Evolutionary conservation across 2,329 filamentous ascomycete species (phyloP).

Genomic region (Cucurbitaria berberidis): DNA sequence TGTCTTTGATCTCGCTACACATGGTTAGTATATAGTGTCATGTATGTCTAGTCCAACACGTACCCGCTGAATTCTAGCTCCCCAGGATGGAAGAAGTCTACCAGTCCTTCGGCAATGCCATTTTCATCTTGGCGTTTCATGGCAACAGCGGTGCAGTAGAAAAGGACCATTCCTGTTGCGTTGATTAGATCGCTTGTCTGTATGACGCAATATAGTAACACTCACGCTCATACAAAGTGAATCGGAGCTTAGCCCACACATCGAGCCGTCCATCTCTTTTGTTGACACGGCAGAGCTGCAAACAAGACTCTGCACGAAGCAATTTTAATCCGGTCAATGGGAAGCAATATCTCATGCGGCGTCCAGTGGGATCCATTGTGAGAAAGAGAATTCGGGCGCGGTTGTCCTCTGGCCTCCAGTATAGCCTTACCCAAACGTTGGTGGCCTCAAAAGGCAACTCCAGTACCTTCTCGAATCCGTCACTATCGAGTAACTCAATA

Average conservation of each 20-base stretch:
- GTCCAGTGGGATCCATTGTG: slow-evolving; percentile 48
- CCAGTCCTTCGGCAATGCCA: slow-evolving; percentile 48
- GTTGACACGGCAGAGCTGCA: slow-evolving; percentile 51
- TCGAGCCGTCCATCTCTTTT: slow-evolving; percentile 51
- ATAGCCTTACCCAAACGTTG: slow-evolving; percentile 57
- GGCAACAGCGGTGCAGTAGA: slow-evolving; percentile 63
- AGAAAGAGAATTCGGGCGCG: slow-evolving; percentile 62
- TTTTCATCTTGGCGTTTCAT: slow-evolving; percentile 63
- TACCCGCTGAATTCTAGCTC: slow-evolving; percentile 59
- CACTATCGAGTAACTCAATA: slow-evolving; percentile 43
- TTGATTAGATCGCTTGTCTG: slow-evolving; percentile 14
- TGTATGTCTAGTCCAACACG: slow-evolving; percentile 10
- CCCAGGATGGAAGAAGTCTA: slow-evolving; percentile 57
- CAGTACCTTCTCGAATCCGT: slow-evolving; percentile 51
- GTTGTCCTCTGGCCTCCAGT: slow-evolving; percentile 58
- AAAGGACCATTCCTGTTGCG: slow-evolving; percentile 59
- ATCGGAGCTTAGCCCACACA: slow-evolving; percentile 62
- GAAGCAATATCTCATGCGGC: slow-evolving; percentile 55
- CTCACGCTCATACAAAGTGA: slow-evolving; percentile 61
- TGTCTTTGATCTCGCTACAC: slow-evolving; percentile 59
- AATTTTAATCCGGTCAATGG: slow-evolving; percentile 57
- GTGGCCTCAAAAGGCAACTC: slow-evolving; percentile 56
- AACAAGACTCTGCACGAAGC: slow-evolving; percentile 48
- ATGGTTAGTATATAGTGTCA: slow-evolving; percentile 12
- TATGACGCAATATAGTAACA: neutral